Percentiles rank a stretch among this genome's conserved stretches.
Evolutionary conservation across 805 yeast genomes (phyloP).

Genomic region (Candida sakaeoensis): DNA sequence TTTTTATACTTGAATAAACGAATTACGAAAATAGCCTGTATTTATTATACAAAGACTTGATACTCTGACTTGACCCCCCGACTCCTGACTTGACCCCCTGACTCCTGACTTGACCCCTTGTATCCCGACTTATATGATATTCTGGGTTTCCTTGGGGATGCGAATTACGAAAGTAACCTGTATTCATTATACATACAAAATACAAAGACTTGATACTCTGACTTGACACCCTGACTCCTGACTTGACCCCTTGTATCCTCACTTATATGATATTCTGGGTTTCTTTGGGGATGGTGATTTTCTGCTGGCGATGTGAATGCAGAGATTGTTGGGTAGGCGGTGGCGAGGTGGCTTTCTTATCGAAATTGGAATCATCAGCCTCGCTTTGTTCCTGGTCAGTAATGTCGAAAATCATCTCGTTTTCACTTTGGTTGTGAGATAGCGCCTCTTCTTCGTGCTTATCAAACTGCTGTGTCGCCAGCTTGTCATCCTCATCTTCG

Average conservation of each 20-base stretch:
- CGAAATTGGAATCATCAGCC: neutral
- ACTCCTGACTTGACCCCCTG: no score
- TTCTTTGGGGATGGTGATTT: constrained; percentile 14
- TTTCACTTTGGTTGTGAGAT: constrained; percentile 6
- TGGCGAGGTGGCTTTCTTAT: constrained; percentile 3
- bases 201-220: no score
- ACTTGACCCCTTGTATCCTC: neutral
- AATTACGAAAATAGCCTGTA: no score
- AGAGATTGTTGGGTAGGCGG: neutral
- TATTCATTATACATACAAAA: no score
- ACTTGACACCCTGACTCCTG: no score
- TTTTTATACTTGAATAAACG: neutral
- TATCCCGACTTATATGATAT: constrained; percentile 12
- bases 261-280: constrained; percentile 15
- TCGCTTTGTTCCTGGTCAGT: constrained; percentile 15
- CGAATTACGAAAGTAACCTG: no score
- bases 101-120: neutral
- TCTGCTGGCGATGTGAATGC: constrained; percentile 10
- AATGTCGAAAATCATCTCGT: constrained; percentile 22
- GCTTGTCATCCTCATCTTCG: constrained; percentile 8
- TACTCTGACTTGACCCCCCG: no score
- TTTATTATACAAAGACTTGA: no score
- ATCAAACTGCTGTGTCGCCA: constrained; percentile 13
- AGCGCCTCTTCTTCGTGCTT: constrained; percentile 13
- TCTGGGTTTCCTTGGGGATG: constrained; percentile 16